Evolutionary conservation across 2,329 filamentous ascomycete genomes (phyloP).

Genomic region (Neofusicoccum parvum): DNA sequence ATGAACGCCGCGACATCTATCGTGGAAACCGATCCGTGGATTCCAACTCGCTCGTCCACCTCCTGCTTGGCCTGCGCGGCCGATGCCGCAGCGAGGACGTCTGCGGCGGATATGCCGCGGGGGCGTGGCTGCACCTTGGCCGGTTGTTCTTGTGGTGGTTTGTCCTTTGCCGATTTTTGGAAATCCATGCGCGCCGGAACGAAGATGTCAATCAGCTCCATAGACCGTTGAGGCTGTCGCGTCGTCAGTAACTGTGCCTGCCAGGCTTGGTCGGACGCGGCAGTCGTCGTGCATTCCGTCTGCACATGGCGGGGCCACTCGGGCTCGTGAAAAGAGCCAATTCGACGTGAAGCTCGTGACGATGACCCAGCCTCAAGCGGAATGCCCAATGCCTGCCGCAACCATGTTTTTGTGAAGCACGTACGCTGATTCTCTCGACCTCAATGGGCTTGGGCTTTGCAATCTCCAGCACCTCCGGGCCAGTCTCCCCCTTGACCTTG

Average conservation of each 20-base stretch:
- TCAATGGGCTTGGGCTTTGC: constrained; percentile 40
- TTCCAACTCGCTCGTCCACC: constrained; percentile 34
- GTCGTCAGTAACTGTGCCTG: background rate
- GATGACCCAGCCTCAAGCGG: too few relatives aligned
- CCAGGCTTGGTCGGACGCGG: too few relatives aligned
- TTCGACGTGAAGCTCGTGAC: too few relatives aligned
- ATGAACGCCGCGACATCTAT: constrained; percentile 54
- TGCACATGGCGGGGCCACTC: too few relatives aligned
- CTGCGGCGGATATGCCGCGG: constrained; percentile 28
- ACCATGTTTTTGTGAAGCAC: constrained; percentile 19
- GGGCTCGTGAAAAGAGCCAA: too few relatives aligned
- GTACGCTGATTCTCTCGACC: constrained; percentile 44
- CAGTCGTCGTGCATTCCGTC: too few relatives aligned
- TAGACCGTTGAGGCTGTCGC: constrained; percentile 45
- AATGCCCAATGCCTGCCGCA: too few relatives aligned
- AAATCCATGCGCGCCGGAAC: constrained; percentile 53
- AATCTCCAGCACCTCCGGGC: constrained; percentile 29
- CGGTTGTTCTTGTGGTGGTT: constrained; percentile 24
- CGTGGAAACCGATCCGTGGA: constrained; percentile 59
- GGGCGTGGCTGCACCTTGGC: constrained; percentile 2
- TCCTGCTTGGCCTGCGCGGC: constrained; percentile 26
- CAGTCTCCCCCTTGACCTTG: constrained; percentile 11
- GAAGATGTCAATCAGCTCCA: constrained; percentile 51
- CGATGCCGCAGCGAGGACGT: constrained; percentile 39
- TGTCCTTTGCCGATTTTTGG: constrained; percentile 40